Percentiles rank a stretch among this genome's conserved stretches.
Conservation (phyloP, 495 filamentous ascomycete species). For the Penicillium psychrofluorescens region DNA sequence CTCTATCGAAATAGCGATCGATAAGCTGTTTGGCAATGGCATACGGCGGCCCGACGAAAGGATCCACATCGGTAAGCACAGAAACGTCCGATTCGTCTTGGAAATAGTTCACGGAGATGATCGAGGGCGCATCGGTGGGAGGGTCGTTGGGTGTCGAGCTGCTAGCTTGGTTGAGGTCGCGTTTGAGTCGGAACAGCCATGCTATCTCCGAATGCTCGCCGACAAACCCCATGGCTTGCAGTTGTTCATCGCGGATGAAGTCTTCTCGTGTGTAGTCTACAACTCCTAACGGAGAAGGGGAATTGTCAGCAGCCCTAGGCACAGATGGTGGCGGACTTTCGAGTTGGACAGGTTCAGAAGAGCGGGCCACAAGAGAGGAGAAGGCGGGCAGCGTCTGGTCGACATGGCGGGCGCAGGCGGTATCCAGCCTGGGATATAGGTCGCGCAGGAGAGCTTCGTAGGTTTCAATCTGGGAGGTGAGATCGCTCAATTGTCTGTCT, state of each 20-base stretch:
- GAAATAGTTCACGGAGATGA: conserved; percentile 46
- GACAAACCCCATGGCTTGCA: conserved; percentile 49
- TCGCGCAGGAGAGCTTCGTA: conserved; percentile 31
- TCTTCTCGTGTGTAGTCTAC: conserved; percentile 53
- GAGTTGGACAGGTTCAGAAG: not conserved
- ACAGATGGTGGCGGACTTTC: too few relatives aligned
- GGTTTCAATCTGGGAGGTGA: conserved; percentile 25
- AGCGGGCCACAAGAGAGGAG: not conserved
- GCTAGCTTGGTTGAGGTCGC: conserved; percentile 22
- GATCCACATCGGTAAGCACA: conserved; percentile 36
- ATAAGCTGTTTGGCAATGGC: conserved; percentile 47
- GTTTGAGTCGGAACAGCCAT: conserved; percentile 49
- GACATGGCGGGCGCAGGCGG: conserved; percentile 25
- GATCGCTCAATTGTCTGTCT: conserved; percentile 33
- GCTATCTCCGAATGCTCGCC: conserved; percentile 56
- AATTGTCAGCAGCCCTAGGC: too few relatives aligned
- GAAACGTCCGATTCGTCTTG: conserved; percentile 45
- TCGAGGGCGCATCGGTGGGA: conserved; percentile 15
- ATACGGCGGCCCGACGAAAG: conserved; percentile 40
- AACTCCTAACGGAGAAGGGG: conserved; percentile 32
- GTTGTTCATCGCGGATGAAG: conserved; percentile 44
- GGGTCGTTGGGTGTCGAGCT: conserved; percentile 8
- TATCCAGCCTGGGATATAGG: conserved; percentile 27
- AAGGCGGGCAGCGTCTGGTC: conserved; percentile 20
- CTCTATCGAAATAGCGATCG: conserved; percentile 45